Evolutionary conservation across 129 eudicot species (phyloP).

Genomic region (Chrysanthemum lavandulifolium): DNA sequence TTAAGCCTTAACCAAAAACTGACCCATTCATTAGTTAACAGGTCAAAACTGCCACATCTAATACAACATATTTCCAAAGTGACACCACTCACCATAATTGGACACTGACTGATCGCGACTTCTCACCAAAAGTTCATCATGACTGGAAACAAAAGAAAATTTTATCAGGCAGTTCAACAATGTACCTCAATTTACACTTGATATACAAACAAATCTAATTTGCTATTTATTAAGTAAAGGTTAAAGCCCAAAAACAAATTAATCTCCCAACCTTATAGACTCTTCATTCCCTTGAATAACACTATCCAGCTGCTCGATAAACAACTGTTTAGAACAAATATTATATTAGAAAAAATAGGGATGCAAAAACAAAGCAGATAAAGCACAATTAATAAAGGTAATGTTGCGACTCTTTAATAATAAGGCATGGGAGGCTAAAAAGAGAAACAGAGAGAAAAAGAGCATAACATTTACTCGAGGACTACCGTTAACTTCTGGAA

Average conservation of each 20-base stretch:
- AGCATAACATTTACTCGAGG: not conserved
- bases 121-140: slow-evolving; percentile 75
- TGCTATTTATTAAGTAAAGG: not conserved
- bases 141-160: slow-evolving; percentile 48
- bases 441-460: not conserved
- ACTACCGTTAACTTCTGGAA: not conserved
- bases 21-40: not conserved
- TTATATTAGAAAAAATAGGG: not conserved
- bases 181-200: not conserved
- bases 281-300: slow-evolving; percentile 67
- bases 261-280: slow-evolving; percentile 57
- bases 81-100: slow-evolving; percentile 68
- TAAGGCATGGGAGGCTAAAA: not conserved
- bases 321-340: slow-evolving; percentile 50
- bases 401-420: not conserved
- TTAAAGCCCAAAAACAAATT: not conserved
- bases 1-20: not conserved
- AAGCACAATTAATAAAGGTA: not conserved
- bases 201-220: not conserved
- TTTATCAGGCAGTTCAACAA: not conserved
- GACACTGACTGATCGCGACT: slow-evolving; percentile 88
- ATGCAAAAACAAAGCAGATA: slow-evolving; percentile 19
- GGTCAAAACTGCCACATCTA: not conserved
- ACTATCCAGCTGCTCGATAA: slow-evolving; percentile 90
- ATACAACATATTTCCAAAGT: not conserved